These are phyloP conservation scores for Pseudomassariella vexata DNA, from an alignment of 2,329 filamentous ascomycete species.

Conservation along the genomic window DNA sequence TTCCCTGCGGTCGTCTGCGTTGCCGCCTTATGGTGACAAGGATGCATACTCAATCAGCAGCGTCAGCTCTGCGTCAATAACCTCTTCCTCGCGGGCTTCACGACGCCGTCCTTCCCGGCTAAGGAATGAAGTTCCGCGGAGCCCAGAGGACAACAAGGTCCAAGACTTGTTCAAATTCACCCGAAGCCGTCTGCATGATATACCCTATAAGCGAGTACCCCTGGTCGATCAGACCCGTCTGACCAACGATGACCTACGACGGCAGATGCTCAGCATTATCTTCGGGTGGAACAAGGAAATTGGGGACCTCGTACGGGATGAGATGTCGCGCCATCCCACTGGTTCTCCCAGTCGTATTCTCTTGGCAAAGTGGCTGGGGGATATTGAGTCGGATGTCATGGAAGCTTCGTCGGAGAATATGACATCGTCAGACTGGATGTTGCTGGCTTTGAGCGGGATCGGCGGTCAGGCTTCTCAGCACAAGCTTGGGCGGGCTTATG, in stretches of 20 bases:
- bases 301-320: constrained; percentile 75
- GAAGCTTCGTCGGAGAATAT: constrained; percentile 76
- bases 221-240: constrained; percentile 51
- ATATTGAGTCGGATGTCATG: constrained; percentile 77
- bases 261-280: constrained; percentile 87
- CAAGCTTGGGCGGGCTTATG: constrained; percentile 84
- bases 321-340: constrained; percentile 66
- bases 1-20: constrained; percentile 38
- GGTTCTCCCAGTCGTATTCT: constrained; percentile 76
- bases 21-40: constrained; percentile 24
- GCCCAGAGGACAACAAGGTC: constrained; percentile 66
- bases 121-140: constrained; percentile 73
- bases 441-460: constrained; percentile 85
- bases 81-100: constrained; percentile 39
- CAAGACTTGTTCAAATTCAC: constrained; percentile 84
- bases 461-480: constrained; percentile 73
- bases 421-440: constrained; percentile 95
- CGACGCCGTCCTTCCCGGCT: constrained; percentile 60
- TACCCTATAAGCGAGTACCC: constrained; percentile 71
- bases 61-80: constrained; percentile 41
- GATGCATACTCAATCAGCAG: constrained; percentile 55
- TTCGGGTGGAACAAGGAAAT: constrained; percentile 93
- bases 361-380: constrained; percentile 87
- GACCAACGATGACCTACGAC: constrained; percentile 74
- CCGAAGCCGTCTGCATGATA: constrained; percentile 71